Base-by-base conservation (phyloP, 257 asterid genomes). In the Penstemon davidsonii region DNA sequence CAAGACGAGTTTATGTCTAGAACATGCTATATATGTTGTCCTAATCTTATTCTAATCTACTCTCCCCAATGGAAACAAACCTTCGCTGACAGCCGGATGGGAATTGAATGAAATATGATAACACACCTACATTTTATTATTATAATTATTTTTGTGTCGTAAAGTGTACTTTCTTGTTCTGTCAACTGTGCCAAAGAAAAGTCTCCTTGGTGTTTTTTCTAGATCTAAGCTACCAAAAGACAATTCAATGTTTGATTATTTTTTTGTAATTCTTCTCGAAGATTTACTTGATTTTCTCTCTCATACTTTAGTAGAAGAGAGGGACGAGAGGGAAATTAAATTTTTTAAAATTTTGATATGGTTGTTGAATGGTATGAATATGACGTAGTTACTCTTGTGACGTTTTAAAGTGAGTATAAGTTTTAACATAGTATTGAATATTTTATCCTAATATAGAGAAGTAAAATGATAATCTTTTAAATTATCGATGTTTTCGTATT, bases 21-120 rank as follows among this genome's bases (percentile, higher is more conserved):
- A 64, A 64, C 69, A 49, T 68, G 73, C 53, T 25, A 25, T 25
- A 25, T 55, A 55, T 7, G 49, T 42, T 68, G 65, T 56, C 46
- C 47, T 40, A 19, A 52, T 36, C 61, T 40, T 66, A 59, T 58
- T 67, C 64, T 36, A 71, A 64, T 68, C 66, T 63, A 73, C 78
- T 51, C 53, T 47, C 49, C 68, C 74, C 77, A 82, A 82, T 66
- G 75, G 64, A 72, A 76, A 82, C 79, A 74, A 82, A 79, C 72
- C 83, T 79, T 81, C 77, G 62, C 78, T 73, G 65, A 74, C 67
- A 79, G 72, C 64, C 61, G 60, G 75, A 50, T 36, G 54, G 45
- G 73, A 78, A 70, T 81, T 81, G 39, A 73, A 74, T 73, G 64
- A 60, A 64, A 10, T 60, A 13, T 38, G 55, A 70, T 36, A 57